Evolutionary conservation across 148 eudicot genomes (phyloP), one percentile per base, ranked within the genome.

Genomic region (Chenopodium berlandieri): DNA sequence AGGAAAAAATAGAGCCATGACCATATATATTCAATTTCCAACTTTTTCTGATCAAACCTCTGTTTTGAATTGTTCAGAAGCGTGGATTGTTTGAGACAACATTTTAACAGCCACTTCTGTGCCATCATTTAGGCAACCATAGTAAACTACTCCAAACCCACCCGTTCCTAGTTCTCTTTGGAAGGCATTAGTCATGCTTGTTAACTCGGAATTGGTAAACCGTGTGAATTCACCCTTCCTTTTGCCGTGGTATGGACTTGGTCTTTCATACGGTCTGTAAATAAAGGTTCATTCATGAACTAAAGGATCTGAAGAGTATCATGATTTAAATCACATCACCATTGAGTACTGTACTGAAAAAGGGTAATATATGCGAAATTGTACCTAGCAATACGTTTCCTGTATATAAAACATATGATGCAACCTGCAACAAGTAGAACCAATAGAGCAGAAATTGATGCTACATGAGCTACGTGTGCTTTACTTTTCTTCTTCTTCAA

Each of bases 41-140:
- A 64, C 9, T n/a, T 27, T 9, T 23, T 64, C 68, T 2, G 31
- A 64, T 64, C 68, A 64, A 64, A 88, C 90, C 88, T 88, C 90
- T 0, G 82, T 69, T 48, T 75, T 82, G 72, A 88, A 88, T 76
- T 86, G 85, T 54, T 88, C 70, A 19, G 83, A 79, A 20, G 84
- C 88, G 44, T 81, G 74, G 30, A 34, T 69, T 67, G 88, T 77
- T 13, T 23, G 77, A 6, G 80, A 75, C 23, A 88, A 83, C 81
- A 83, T 72, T 71, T 88, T 88, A 34, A 86, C 88, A 56, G 90
- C 90, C 69, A 88, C 90, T 82, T 82, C 76, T 4, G 68, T 69
- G 13, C 75, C 81, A 75, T 82, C 79, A 4, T 75, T 58, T 32
- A 85, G 58, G 76, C 69, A 31, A 37, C 90, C 90, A 56, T 83